Evolutionary conservation across 441 rosid genomes (phyloP).

Genomic region (Aleurites moluccanus): DNA sequence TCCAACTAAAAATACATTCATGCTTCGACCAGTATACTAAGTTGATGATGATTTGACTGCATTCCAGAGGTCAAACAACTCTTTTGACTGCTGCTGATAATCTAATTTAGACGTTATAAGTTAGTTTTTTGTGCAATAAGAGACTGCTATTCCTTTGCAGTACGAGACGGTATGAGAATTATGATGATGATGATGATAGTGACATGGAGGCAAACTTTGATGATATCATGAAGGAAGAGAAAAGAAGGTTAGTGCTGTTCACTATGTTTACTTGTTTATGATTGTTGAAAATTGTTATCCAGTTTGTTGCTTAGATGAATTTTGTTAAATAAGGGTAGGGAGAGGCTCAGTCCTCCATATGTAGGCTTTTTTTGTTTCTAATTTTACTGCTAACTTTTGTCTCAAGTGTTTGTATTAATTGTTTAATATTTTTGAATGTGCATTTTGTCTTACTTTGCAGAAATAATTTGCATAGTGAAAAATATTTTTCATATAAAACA

Average conservation of each 20-base stretch:
- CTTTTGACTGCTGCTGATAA: neutral
- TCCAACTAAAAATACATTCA: neutral
- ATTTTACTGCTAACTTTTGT: neutral
- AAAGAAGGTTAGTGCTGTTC: constrained; percentile 51
- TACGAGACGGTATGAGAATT: constrained; percentile 41
- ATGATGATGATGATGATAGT: constrained; percentile 45
- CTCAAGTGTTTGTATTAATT: neutral
- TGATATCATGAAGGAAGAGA: constrained; percentile 72
- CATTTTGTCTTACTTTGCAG: neutral
- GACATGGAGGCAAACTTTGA: constrained; percentile 89
- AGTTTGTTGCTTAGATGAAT: neutral
- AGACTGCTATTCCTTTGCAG: constrained; percentile 35
- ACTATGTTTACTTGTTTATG: neutral
- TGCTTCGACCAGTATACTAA: neutral
- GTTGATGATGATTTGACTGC: neutral
- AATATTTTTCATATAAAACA: neutral
- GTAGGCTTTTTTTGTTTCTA: neutral
- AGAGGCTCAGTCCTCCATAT: neutral
- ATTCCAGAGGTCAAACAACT: neutral
- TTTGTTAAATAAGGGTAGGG: neutral
- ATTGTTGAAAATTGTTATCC: neutral
- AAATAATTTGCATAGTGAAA: neutral
- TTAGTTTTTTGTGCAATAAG: neutral
- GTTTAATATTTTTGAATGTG: neutral
- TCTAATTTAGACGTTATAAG: neutral